Base-by-base conservation (phyloP, 1,284 basidiomycete species). In the Apiotrichum domesticum region DNA sequence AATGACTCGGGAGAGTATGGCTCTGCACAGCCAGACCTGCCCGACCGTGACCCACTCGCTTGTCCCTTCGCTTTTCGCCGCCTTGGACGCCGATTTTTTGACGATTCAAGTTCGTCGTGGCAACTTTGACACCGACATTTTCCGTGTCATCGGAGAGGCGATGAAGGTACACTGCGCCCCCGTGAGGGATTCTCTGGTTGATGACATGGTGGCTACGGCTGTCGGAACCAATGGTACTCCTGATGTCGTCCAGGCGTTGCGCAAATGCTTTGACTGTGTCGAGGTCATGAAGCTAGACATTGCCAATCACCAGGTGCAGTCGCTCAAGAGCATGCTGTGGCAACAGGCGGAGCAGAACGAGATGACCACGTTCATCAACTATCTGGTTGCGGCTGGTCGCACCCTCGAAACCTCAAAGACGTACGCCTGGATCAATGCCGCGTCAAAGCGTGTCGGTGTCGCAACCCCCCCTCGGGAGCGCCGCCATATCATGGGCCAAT, bases 251-350 rank as follows among this genome's bases (percentile, higher is more conserved):
- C 80, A 80, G 56, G 89, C 88, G 10, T 81, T 95, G 58, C 82
- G 87, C 57, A 82, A 87, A 80, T 92, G 89, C 77, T 86, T 96
- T 72, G 91, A 94, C 74, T 86, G 95, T 59, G 80, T 94, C 53
- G 92, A 96, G 78, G 81, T 93, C 64, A 95, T 96, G 92, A 94
- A 94, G 80, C 81, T 96, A 66, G 92, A 96, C 74, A 91, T 95
- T 64, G 91, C 92, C 42, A 96, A 96, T 72, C 92, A 95, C 76
- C 92, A 95, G 77, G 83, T 95, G 21, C 87, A 92, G 71, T 86
- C 88, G 35, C 81, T 93, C 14, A 86, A 90, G 55, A 88, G 90
- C 14, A 90, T 86, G 77, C 82, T 96, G 58, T 82, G 90, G 65
- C 84, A 86, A 60, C 86, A 86, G 39, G 87, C 91, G 0, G 85